phyloP scores from a whole-genome alignment of 352 stramenopile species.

The Phytophthora crassamura region DNA sequence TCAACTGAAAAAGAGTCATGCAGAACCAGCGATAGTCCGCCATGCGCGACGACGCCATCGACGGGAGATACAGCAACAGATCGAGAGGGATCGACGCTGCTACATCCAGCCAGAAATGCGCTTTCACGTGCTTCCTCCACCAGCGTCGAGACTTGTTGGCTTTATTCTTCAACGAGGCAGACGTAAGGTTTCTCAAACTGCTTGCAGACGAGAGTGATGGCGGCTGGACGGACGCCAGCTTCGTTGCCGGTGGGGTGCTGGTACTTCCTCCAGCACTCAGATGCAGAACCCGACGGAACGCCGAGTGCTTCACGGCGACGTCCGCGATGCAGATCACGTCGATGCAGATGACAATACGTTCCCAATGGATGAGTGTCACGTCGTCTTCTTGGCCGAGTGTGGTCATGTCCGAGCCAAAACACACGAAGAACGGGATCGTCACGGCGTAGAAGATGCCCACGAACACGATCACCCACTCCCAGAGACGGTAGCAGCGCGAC shows the following conservation, averaged over 20 bases:
- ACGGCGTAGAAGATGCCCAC: conserved; percentile 67
- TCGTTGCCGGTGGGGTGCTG: conserved; percentile 11
- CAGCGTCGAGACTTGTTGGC: conserved; percentile 8
- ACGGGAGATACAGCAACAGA: conserved; percentile 54
- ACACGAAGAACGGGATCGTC: conserved; percentile 64
- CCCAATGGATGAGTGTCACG: conserved; percentile 33
- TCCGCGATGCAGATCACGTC: conserved; percentile 66
- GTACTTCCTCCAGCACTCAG: conserved; percentile 30
- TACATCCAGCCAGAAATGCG: conserved; percentile 35
- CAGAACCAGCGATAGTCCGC: conserved; percentile 57
- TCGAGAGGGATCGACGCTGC: conserved; percentile 55
- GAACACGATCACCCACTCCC: conserved; percentile 58
- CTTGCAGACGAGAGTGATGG: conserved; percentile 2
- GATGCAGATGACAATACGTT: conserved; percentile 45
- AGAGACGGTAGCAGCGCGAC: conserved; percentile 56
- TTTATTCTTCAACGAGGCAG: not conserved
- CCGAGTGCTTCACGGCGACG: conserved; percentile 59
- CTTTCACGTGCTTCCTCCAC: conserved; percentile 10
- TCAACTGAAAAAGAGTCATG: conserved; percentile 61
- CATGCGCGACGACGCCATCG: conserved; percentile 25
- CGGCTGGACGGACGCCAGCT: not conserved
- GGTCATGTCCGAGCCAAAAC: conserved; percentile 51
- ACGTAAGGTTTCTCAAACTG: conserved; percentile 1
- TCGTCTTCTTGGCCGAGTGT: conserved; percentile 11
- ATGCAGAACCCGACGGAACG: conserved; percentile 55